Base-by-base conservation (phyloP, 345 rosid species). In the Microthlaspi erraticum region DNA sequence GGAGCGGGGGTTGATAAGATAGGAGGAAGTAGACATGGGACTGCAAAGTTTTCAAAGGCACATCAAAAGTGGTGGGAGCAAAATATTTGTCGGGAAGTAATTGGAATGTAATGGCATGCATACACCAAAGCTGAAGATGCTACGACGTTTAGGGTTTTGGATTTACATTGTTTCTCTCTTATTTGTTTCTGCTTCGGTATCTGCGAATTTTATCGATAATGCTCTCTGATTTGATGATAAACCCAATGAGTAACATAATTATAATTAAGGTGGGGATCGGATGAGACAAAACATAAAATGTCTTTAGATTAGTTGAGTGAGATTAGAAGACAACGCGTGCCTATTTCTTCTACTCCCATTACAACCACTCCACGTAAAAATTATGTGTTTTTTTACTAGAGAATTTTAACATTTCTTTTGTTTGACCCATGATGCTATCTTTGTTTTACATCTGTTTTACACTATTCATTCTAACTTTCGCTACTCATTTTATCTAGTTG, bases 41-140 rank as follows among this genome's bases (percentile, higher is more conserved):
- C 37, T 66, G 13, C 42, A 62, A 68, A 75, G 65, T 43, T 53
- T 53, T 50, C 48, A 74, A 67, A 60, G 68, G 73, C 73, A 74
- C 69, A 60, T 74, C 75, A 62, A 76, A 75, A 69, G 75, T 68
- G 79, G 75, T 62, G 71, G 79, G 78, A 74, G 57, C 63, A 69
- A 55, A 63, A 61, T 32, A 77, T 39, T 89, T 87, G 90, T 89
- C 90, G 54, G 58, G 10, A 73, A 64, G 84, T 51, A 46, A 37
- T 73, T 89, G 93, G 91, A 83, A 43, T 71, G 70, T 80, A 81
- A 84, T 87, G 91, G 89, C 90, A 86, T 85, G 96, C 88, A 76
- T 17, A 77, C 60, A 61, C 68, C 82, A 85, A 88, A 82, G 87
- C 88, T 85, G 88, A 75, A 85, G 79, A 80, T 81, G 82, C 88